Conservation (phyloP, 352 stramenopile genomes). For the Phytopythium cucurbitacearum region DNA sequence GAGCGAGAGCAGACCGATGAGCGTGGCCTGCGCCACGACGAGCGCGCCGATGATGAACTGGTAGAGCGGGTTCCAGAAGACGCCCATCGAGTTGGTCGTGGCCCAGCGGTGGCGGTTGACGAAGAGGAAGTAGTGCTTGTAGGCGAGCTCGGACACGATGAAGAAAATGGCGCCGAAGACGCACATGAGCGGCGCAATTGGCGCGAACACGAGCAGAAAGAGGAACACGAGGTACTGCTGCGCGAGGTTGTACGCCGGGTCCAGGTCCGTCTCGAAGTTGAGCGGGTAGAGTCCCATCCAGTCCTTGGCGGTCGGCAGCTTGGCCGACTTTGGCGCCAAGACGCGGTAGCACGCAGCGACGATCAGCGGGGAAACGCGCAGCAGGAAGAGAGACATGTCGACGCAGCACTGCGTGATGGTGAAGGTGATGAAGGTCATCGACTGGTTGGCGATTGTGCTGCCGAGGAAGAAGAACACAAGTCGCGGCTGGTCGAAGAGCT, state of each 20-base stretch:
- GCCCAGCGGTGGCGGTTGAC: constrained; percentile 60
- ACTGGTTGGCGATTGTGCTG: constrained; percentile 67
- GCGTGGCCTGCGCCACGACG: constrained; percentile 52
- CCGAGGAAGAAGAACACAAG: constrained; percentile 68
- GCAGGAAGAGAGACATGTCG: constrained; percentile 51
- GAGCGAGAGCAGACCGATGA: constrained; percentile 65
- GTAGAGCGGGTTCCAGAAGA: constrained; percentile 69
- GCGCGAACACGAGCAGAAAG: constrained; percentile 64
- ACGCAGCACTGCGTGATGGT: constrained; percentile 73
- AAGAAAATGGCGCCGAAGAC: constrained; percentile 69
- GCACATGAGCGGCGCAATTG: constrained; percentile 66
- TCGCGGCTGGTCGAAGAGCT: constrained; percentile 58
- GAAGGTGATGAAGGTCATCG: constrained; percentile 79
- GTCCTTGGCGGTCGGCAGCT: constrained; percentile 33
- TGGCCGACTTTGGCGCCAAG: constrained; percentile 47
- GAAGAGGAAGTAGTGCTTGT: constrained; percentile 65
- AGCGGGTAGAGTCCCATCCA: constrained; percentile 57
- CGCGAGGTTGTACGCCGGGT: constrained; percentile 51
- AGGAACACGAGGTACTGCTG: constrained; percentile 74
- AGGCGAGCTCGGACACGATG: constrained; percentile 57
- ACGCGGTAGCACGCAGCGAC: constrained; percentile 38
- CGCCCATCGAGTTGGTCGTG: constrained; percentile 49
- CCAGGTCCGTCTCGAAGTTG: constrained; percentile 48
- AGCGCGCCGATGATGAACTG: constrained; percentile 58
- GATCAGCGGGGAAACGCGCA: constrained; percentile 47